phyloP scores from a whole-genome alignment of 2,329 filamentous ascomycete genomes.

The Fusarium humuli region DNA sequence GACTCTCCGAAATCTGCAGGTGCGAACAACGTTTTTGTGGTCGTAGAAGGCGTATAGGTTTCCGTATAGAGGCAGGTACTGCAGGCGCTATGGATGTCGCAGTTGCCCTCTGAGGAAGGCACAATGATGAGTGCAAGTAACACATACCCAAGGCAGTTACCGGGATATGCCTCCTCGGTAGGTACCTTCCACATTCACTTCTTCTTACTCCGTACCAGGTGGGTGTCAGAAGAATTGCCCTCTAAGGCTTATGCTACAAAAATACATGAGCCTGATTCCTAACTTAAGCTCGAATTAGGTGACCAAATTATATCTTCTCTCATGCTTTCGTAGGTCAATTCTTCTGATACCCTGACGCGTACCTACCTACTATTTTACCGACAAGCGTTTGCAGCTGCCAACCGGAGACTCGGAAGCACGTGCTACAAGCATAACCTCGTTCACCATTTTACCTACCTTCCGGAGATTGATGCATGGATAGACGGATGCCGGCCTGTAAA shows the following conservation, averaged over 20 bases:
- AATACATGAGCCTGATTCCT: no score
- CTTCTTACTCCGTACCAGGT: neutral
- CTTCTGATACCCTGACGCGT: no score
- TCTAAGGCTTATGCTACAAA: no score
- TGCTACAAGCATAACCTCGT: slow-evolving; percentile 7
- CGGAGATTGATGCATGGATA: neutral
- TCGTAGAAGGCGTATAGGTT: neutral
- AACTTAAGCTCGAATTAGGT: no score
- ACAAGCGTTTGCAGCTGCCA: slow-evolving; percentile 7
- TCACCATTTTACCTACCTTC: slow-evolving; percentile 2
- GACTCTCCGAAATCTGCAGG: slow-evolving; percentile 5
- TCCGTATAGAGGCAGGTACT: neutral
- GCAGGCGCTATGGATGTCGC: neutral
- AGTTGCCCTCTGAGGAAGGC: slow-evolving; percentile 21
- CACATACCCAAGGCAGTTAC: neutral
- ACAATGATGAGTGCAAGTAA: neutral
- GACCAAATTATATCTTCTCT: no score
- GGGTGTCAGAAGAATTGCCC: no score
- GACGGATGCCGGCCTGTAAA: neutral
- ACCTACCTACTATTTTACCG: slow-evolving; percentile 1
- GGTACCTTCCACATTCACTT: slow-evolving; percentile 12
- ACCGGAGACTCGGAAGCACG: slow-evolving; percentile 17
- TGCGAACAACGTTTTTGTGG: neutral
- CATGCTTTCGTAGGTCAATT: no score
- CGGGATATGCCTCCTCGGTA: neutral